Conservation (phyloP, 805 yeast species). For the Yamadazyma philogaea region DNA sequence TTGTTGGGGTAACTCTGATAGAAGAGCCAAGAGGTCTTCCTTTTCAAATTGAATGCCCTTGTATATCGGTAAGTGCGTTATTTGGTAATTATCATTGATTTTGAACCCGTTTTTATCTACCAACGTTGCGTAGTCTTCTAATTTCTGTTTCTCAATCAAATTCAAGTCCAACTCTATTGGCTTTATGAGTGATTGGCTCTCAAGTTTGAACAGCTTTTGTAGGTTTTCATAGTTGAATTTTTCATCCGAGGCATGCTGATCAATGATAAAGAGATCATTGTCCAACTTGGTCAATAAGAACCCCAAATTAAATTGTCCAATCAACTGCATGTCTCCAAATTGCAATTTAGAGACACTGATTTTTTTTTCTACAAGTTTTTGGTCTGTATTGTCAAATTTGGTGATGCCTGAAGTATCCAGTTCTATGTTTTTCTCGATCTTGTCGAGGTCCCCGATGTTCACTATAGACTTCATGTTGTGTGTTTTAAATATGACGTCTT, state of each 20-base stretch:
- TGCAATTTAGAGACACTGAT: constrained; percentile 62
- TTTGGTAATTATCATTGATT: constrained; percentile 44
- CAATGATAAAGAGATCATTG: constrained; percentile 76
- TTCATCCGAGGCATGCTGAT: constrained; percentile 98
- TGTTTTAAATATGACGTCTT: constrained; percentile 13
- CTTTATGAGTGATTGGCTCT: constrained; percentile 63
- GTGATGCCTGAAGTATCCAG: background rate
- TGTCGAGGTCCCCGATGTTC: background rate
- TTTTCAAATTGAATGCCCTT: constrained; percentile 64
- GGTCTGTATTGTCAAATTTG: background rate
- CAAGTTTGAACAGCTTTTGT: constrained; percentile 50
- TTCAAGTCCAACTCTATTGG: constrained; percentile 63
- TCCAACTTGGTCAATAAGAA: constrained; percentile 72
- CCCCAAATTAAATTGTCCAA: constrained; percentile 96
- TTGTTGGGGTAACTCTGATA: constrained; percentile 37
- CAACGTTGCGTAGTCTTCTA: constrained; percentile 54
- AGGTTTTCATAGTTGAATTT: constrained; percentile 79
- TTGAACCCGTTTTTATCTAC: constrained; percentile 79
- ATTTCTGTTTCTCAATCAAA: constrained; percentile 72
- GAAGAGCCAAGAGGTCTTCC: constrained; percentile 72
- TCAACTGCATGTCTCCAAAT: constrained; percentile 67
- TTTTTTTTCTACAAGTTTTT: constrained; percentile 5
- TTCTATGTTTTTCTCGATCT: background rate
- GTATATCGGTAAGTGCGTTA: constrained; percentile 70
- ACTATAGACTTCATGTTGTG: constrained; percentile 4